phyloP scores from a whole-genome alignment of 495 filamentous ascomycete genomes.

The Xylaria cubensis region DNA sequence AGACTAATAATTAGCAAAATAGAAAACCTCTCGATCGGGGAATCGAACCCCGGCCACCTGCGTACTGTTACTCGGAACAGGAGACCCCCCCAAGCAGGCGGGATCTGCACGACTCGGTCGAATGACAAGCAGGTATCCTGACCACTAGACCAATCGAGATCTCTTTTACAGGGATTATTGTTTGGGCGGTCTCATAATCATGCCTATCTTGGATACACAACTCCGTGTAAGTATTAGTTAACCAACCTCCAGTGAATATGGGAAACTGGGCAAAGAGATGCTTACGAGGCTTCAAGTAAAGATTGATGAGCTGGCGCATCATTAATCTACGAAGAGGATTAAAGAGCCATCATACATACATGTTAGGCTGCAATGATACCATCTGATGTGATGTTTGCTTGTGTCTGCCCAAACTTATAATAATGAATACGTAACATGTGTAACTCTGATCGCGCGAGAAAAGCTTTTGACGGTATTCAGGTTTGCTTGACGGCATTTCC shows the following conservation, averaged over 20 bases:
- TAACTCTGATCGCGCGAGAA: no score
- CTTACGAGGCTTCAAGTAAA: background rate
- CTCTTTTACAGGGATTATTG: background rate
- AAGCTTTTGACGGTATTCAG: no score
- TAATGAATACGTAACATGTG: no score
- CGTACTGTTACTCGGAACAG: conserved; percentile 24
- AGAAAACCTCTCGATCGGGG: conserved; percentile 44
- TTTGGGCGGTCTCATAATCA: no score
- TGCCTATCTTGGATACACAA: no score
- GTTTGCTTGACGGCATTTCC: no score
- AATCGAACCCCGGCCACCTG: conserved; percentile 53
- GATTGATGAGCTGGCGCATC: background rate
- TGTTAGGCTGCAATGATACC: no score
- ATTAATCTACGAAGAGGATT: background rate
- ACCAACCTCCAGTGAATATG: no score
- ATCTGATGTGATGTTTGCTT: no score
- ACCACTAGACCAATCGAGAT: conserved; percentile 28
- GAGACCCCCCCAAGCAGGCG: background rate
- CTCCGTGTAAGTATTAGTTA: no score
- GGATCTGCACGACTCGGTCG: background rate
- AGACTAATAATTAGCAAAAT: background rate
- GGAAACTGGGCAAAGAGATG: background rate
- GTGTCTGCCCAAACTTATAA: no score
- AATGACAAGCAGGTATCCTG: conserved; percentile 22
- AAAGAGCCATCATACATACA: no score